phyloP scores from a whole-genome alignment of 495 filamentous ascomycete genomes.

The Penicillium bovifimosum region DNA sequence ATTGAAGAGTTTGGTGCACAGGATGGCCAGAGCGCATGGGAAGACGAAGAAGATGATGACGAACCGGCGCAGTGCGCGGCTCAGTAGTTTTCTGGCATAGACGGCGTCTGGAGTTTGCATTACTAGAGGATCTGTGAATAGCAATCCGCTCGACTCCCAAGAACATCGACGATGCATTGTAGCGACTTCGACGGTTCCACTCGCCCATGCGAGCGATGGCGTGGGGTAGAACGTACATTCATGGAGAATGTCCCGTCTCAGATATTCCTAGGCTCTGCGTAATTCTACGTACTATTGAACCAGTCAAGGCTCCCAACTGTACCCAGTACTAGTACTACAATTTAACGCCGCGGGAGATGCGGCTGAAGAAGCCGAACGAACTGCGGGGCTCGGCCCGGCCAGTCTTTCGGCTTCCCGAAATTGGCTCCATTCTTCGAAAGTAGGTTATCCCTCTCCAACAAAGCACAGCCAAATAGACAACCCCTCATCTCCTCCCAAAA shows the following conservation, averaged over 20 bases:
- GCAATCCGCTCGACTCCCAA: neutral
- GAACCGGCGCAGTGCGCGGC: slow-evolving; percentile 71
- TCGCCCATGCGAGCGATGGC: neutral
- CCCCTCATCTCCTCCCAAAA: slow-evolving; percentile 21
- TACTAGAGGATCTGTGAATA: slow-evolving; percentile 7
- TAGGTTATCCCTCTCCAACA: slow-evolving; percentile 13
- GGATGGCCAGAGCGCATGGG: slow-evolving; percentile 68
- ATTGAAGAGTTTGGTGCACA: slow-evolving; percentile 73
- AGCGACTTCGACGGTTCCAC: neutral
- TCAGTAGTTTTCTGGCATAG: slow-evolving; percentile 56
- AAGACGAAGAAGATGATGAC: slow-evolving; percentile 69
- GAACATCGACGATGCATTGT: neutral
- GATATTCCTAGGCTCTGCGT: too few species aligned
- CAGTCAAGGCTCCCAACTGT: too few species aligned
- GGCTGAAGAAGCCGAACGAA: neutral
- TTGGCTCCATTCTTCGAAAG: too few species aligned
- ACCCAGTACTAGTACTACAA: too few species aligned
- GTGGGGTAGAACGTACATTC: neutral
- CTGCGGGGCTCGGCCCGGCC: neutral
- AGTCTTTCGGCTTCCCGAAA: neutral
- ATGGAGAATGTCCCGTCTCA: too few species aligned
- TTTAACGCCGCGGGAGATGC: too few species aligned
- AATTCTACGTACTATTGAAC: too few species aligned
- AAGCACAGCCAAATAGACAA: slow-evolving; percentile 19
- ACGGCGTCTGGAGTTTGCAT: slow-evolving; percentile 24